A percentile compares a stretch with the other conserved stretches of the same genome.
phyloP scores from a whole-genome alignment of 495 filamentous ascomycete species.

The Parathielavia hyrcaniae region DNA sequence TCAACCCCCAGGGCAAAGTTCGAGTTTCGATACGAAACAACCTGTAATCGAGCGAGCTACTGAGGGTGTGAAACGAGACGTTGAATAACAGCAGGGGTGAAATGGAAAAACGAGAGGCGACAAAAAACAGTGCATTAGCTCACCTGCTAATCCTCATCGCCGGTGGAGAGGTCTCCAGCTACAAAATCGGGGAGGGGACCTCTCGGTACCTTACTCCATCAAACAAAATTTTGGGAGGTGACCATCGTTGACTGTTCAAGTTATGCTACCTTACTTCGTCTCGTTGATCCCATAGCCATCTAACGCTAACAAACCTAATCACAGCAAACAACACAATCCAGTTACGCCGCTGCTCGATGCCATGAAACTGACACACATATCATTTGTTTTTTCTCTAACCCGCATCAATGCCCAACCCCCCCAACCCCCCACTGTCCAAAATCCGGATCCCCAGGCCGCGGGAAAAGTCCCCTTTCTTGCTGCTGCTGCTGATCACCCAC shows the following conservation, averaged over 20 bases:
- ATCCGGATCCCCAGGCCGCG: conserved; percentile 63
- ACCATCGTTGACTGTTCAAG: too few species aligned
- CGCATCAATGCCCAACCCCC: conserved; percentile 62
- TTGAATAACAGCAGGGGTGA: too few species aligned
- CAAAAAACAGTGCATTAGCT: background rate
- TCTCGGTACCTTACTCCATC: too few species aligned
- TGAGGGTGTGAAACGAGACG: too few species aligned
- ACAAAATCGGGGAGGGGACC: too few species aligned
- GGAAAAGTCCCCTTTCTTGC: conserved; percentile 55
- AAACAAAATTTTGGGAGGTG: too few species aligned
- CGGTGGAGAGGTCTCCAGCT: too few species aligned
- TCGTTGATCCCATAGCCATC: background rate
- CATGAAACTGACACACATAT: background rate
- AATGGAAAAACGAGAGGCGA: too few species aligned
- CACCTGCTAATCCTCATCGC: background rate
- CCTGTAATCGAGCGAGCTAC: too few species aligned
- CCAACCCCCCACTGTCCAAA: conserved; percentile 69
- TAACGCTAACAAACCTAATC: background rate
- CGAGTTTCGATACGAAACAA: too few species aligned
- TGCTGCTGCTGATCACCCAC: conserved; percentile 14
- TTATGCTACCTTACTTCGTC: too few species aligned
- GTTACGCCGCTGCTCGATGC: conserved; percentile 13
- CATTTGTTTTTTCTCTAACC: background rate
- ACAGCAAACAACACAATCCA: background rate
- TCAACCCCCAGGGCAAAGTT: too few species aligned